phyloP scores from a whole-genome alignment of 331 rosid genomes.

The Quercus tomentella region DNA sequence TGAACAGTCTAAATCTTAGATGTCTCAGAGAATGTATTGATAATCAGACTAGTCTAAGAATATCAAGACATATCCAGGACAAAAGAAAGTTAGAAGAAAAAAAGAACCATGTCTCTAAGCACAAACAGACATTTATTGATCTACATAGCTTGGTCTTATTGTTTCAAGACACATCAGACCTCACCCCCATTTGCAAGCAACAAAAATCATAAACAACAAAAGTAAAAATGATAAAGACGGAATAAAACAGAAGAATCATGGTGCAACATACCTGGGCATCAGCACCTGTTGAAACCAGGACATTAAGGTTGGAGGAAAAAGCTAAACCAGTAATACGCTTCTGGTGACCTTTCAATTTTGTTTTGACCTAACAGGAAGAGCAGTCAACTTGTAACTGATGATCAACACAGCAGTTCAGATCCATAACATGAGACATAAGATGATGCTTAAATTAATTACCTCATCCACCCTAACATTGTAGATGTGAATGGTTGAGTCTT shows the following conservation, averaged over 20 bases:
- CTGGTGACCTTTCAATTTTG: conserved; percentile 76
- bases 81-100: not conserved
- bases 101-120: not conserved
- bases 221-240: not conserved
- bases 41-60: not conserved
- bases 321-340: conserved; percentile 80
- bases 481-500: conserved; percentile 78
- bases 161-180: not conserved
- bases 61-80: too few relatives aligned
- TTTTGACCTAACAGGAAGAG: conserved; percentile 50
- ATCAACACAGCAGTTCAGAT: not conserved
- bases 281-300: conserved; percentile 78
- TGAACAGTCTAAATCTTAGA: not conserved
- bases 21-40: not conserved
- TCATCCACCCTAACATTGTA: conserved; percentile 76
- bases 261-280: conserved; percentile 68
- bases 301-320: conserved; percentile 63
- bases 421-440: conserved; percentile 1
- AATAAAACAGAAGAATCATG: not conserved
- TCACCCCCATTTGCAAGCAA: not conserved
- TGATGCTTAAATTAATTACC: conserved; percentile 36
- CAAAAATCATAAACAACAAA: not conserved
- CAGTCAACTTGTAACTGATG: conserved; percentile 9
- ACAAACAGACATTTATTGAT: not conserved
- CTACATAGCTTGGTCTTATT: not conserved